Conservation (phyloP, 2,329 filamentous ascomycete genomes). For the Fusarium tjaetaba region DNA sequence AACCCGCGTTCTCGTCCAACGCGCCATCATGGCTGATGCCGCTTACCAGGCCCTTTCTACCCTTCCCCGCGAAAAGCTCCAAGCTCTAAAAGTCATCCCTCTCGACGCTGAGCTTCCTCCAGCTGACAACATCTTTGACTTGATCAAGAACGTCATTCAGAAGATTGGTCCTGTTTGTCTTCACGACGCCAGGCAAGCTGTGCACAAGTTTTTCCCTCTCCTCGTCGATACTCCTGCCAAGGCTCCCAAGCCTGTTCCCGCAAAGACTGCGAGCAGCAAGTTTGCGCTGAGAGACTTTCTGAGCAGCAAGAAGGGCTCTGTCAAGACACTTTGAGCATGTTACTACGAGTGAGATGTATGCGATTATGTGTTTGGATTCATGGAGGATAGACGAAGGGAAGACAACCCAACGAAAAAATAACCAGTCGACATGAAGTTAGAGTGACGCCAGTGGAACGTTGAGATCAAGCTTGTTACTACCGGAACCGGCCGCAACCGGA, state of each 20-base stretch:
- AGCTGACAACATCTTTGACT: conserved; percentile 23
- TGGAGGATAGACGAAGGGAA: neutral
- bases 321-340: neutral
- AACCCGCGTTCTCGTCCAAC: conserved; percentile 20
- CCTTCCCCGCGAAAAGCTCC: conserved; percentile 8
- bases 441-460: too few relatives aligned
- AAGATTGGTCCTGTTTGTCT: conserved; percentile 1
- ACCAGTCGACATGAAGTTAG: neutral
- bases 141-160: conserved; percentile 19
- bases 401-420: conserved; percentile 1
- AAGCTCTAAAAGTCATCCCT: conserved; percentile 5
- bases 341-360: too few relatives aligned
- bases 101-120: neutral
- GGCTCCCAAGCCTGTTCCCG: neutral
- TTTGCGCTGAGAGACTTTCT: conserved; percentile 21
- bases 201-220: conserved; percentile 19
- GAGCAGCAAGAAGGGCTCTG: neutral
- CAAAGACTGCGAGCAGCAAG: neutral
- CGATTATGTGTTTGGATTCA: neutral
- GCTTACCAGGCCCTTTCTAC: conserved; percentile 22
- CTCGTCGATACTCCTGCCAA: conserved; percentile 3
- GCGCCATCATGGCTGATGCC: conserved; percentile 28
- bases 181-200: conserved; percentile 6
- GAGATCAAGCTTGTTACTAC: neutral
- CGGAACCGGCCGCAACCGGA: conserved; percentile 8